A percentile compares a stretch with the other conserved stretches of the same genome.
Conservation (phyloP, 1,284 basidiomycete genomes). For the Ganoderma resinaceum region DNA sequence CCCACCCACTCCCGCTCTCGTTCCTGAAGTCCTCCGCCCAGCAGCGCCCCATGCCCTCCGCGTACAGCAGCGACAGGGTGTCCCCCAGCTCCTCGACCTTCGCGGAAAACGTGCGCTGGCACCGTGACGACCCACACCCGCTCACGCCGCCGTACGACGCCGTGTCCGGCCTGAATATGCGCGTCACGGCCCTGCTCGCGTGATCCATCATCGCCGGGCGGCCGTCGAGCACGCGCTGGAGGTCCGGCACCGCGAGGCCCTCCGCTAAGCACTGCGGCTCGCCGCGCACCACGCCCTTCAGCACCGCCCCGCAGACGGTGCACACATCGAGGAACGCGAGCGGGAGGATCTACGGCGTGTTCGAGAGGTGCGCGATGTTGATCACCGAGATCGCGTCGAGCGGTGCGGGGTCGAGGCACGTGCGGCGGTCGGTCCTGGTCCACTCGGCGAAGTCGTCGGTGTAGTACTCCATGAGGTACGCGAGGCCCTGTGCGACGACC, state of each 20-base stretch:
- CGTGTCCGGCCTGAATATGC: constrained; percentile 12
- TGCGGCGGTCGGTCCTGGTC: constrained; percentile 9
- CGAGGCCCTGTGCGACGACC: constrained; percentile 18
- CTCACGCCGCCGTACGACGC: background rate
- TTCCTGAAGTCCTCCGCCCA: constrained; percentile 9
- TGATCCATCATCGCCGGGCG: background rate
- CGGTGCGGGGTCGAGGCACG: constrained; percentile 1
- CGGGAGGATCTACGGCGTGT: constrained; percentile 20
- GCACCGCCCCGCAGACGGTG: background rate
- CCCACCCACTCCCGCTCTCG: background rate
- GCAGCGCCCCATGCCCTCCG: background rate
- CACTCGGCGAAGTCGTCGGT: constrained; percentile 19
- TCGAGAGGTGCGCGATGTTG: constrained; percentile 23
- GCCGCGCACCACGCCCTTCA: constrained; percentile 14
- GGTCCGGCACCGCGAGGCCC: constrained; percentile 7
- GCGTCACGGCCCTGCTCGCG: constrained; percentile 10
- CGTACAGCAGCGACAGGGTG: background rate
- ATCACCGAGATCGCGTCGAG: constrained; percentile 22
- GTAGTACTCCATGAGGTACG: constrained; percentile 20
- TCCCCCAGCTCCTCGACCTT: constrained; percentile 11
- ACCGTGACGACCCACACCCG: background rate
- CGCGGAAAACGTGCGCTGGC: constrained; percentile 1
- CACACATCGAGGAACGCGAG: constrained; percentile 16
- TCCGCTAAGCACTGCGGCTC: background rate
- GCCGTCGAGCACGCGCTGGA: constrained; percentile 16